Evolutionary conservation across 2,329 filamentous ascomycete genomes (phyloP).

Genomic region (Pseudohalonectria lignicola): DNA sequence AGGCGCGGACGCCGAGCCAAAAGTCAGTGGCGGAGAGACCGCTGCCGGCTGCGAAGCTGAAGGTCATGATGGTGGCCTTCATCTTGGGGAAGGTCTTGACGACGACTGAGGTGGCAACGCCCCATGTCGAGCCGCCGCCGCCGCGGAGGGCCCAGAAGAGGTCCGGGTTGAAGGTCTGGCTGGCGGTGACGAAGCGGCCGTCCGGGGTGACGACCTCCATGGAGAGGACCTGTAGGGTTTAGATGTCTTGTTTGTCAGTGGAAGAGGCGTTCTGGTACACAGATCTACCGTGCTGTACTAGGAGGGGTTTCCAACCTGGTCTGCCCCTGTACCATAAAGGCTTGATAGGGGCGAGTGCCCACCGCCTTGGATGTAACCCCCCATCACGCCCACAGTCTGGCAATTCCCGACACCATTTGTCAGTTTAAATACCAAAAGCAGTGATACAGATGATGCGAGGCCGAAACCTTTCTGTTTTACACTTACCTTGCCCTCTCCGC

Average conservation of each 20-base stretch:
- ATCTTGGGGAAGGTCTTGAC: conserved; percentile 9
- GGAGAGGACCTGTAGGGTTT: conserved; percentile 35
- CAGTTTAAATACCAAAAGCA: too few relatives aligned
- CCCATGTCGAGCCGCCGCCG: conserved; percentile 27
- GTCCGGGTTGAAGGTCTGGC: conserved; percentile 25
- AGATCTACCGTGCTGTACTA: too few relatives aligned
- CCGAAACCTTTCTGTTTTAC: too few relatives aligned
- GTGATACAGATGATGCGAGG: too few relatives aligned
- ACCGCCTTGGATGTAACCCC: conserved; percentile 35
- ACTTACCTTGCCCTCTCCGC: conserved; percentile 22
- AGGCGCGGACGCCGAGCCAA: conserved; percentile 18
- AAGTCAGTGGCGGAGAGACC: conserved; percentile 25
- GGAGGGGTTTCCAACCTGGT: too few relatives aligned
- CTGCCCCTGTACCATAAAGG: conserved; percentile 36
- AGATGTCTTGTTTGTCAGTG: too few relatives aligned
- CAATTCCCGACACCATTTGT: too few relatives aligned
- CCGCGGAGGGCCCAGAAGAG: conserved; percentile 39
- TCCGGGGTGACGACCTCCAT: conserved; percentile 35
- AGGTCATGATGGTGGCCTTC: conserved; percentile 10
- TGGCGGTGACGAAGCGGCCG: conserved; percentile 30
- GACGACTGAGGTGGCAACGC: conserved; percentile 20
- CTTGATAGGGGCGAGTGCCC: conserved; percentile 42
- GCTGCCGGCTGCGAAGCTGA: conserved; percentile 18
- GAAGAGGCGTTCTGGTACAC: too few relatives aligned
- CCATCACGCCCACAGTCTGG: conserved; percentile 37